These are phyloP conservation scores for Amylocystis lapponica DNA, from an alignment of 768 basidiomycete species.

Conservation along the genomic window DNA sequence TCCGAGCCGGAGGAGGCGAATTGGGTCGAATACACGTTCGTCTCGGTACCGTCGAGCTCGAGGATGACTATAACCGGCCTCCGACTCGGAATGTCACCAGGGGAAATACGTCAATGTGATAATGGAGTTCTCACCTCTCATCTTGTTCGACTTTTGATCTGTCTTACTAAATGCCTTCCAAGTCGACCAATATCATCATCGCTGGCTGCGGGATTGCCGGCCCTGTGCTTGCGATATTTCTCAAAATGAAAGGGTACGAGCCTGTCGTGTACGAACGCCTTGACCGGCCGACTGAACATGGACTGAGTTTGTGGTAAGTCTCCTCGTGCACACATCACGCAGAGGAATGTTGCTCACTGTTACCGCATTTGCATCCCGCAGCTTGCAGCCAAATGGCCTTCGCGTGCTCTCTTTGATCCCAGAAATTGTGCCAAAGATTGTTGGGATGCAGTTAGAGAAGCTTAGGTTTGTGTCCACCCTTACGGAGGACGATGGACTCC, in stretches of 20 bases:
- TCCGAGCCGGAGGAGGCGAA: no score
- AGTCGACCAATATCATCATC: slow-evolving; percentile 29
- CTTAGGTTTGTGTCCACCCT: slow-evolving; percentile 11
- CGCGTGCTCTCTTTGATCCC: slow-evolving; percentile 13
- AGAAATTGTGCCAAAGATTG: slow-evolving; percentile 10
- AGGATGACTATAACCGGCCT: no score
- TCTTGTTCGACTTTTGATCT: no score
- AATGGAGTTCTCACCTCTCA: no score
- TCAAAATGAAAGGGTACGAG: slow-evolving; percentile 33
- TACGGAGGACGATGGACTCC: slow-evolving; percentile 20
- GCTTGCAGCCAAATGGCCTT: slow-evolving; percentile 12
- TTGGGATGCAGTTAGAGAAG: neutral
- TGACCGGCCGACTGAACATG: slow-evolving; percentile 14
- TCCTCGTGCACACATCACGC: neutral
- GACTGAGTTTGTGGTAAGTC: slow-evolving; percentile 30
- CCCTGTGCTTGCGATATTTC: slow-evolving; percentile 32
- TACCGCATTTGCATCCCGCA: neutral
- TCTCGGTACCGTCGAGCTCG: no score
- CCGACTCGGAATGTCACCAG: no score
- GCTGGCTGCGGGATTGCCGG: slow-evolving; percentile 36
- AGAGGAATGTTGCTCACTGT: no score
- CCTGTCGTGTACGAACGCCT: slow-evolving; percentile 32
- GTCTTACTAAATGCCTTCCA: slow-evolving; percentile 1
- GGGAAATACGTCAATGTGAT: no score
- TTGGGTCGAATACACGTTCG: no score